Conservation (phyloP, 768 basidiomycete genomes). For the Xanthoconium purpureum region DNA sequence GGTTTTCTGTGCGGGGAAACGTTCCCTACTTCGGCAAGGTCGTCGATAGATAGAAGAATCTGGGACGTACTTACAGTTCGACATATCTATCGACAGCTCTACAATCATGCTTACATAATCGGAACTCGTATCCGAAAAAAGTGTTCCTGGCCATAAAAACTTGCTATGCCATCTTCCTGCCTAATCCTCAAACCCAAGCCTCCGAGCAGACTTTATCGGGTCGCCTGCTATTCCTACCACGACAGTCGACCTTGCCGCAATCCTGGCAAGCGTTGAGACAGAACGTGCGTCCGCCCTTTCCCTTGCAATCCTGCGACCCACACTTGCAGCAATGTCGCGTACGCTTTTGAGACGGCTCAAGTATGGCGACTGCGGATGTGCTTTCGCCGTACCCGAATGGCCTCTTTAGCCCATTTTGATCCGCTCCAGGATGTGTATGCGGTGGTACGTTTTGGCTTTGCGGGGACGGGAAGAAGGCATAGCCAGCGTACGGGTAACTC, state of each 20-base stretch:
- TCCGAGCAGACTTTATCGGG: constrained; percentile 75
- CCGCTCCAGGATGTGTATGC: constrained; percentile 23
- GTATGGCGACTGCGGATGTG: constrained; percentile 25
- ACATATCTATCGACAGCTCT: constrained; percentile 7
- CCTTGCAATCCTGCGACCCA: constrained; percentile 77
- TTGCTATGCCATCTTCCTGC: neutral
- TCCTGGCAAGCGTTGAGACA: constrained; percentile 77
- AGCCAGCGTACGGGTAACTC: constrained; percentile 35
- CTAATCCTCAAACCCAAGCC: constrained; percentile 36
- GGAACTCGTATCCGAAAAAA: neutral
- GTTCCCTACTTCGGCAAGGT: too few relatives aligned
- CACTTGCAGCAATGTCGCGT: constrained; percentile 83
- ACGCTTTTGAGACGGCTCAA: constrained; percentile 50
- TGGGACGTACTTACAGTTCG: neutral
- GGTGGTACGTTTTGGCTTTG: constrained; percentile 23
- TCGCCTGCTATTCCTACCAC: constrained; percentile 71
- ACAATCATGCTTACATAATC: constrained; percentile 11
- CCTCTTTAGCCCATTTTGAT: constrained; percentile 30
- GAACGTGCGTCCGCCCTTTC: constrained; percentile 73
- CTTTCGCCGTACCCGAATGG: constrained; percentile 28
- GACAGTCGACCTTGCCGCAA: constrained; percentile 78
- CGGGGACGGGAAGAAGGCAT: constrained; percentile 32
- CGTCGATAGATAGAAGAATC: neutral
- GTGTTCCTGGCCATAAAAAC: neutral
- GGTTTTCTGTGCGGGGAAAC: too few relatives aligned